These are phyloP conservation scores for Xylaria cubensis DNA, from an alignment of 495 filamentous ascomycete genomes.

Conservation along the genomic window DNA sequence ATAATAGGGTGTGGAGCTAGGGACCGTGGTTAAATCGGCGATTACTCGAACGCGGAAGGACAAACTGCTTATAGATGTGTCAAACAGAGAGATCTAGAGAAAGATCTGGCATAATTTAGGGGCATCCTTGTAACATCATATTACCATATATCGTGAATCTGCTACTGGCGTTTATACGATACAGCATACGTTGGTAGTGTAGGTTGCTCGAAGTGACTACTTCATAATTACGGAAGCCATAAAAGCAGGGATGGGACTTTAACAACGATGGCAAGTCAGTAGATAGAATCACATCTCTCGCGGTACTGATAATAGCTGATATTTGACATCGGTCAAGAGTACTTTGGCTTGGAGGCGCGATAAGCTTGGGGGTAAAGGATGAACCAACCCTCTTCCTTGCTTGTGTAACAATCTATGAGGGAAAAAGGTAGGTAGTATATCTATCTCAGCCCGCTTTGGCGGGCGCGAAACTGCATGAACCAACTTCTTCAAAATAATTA, in stretches of 20 bases:
- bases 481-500: neutral
- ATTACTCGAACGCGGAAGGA: conserved; percentile 2
- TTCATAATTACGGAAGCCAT: neutral
- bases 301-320: neutral
- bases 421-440: neutral
- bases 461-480: neutral
- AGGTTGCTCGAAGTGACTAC: neutral
- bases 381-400: neutral
- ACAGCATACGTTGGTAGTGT: neutral
- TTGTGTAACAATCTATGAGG: neutral
- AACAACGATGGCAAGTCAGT: neutral
- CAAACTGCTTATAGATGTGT: neutral
- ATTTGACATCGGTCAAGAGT: neutral
- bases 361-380: neutral
- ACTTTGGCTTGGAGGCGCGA: neutral
- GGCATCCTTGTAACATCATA: neutral
- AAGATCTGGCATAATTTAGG: neutral
- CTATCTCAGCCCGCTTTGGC: neutral
- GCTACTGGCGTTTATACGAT: neutral
- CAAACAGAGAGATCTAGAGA: neutral
- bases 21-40: neutral
- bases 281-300: neutral
- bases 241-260: neutral
- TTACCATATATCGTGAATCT: neutral
- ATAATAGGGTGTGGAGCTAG: neutral